These are phyloP conservation scores for Microbotryomycetes sp. DNA, from an alignment of 1,284 basidiomycete species.

Conservation along the genomic window DNA sequence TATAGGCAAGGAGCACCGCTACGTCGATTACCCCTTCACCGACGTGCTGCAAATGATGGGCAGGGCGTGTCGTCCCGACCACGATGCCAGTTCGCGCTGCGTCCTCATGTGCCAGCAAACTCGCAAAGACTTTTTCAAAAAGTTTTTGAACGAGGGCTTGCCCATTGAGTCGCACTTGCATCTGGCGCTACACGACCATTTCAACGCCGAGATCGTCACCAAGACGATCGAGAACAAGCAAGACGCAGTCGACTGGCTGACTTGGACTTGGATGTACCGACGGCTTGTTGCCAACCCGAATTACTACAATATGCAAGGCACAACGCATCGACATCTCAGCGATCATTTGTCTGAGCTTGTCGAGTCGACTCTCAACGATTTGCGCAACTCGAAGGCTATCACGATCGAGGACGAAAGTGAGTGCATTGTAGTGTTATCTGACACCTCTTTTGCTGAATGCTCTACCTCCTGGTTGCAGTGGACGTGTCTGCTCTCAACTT, in stretches of 20 bases:
- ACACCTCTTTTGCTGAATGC: not conserved
- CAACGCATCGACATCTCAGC: slow-evolving; percentile 83
- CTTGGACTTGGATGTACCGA: slow-evolving; percentile 94
- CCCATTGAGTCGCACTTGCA: slow-evolving; percentile 92
- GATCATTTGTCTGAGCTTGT: slow-evolving; percentile 94
- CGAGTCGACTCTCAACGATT: slow-evolving; percentile 81
- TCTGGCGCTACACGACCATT: slow-evolving; percentile 86
- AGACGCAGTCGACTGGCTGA: slow-evolving; percentile 61
- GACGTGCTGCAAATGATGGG: slow-evolving; percentile 99
- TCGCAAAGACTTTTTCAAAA: slow-evolving; percentile 62
- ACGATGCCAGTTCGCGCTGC: slow-evolving; percentile 81
- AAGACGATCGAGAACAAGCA: slow-evolving; percentile 99
- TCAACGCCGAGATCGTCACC: slow-evolving; percentile 96
- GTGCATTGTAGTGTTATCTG: slow-evolving; percentile 37
- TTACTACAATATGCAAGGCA: slow-evolving; percentile 77
- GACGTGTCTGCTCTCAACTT: slow-evolving; percentile 83
- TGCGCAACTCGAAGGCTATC: slow-evolving; percentile 93
- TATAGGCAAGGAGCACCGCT: slow-evolving; percentile 68
- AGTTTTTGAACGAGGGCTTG: slow-evolving; percentile 93
- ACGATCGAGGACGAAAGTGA: slow-evolving; percentile 61
- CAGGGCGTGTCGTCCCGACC: slow-evolving; percentile 75
- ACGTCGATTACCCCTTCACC: slow-evolving; percentile 94
- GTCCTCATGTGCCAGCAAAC: slow-evolving; percentile 94
- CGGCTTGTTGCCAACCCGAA: slow-evolving; percentile 72
- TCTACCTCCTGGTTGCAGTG: slow-evolving; percentile 54